These are phyloP conservation scores for Fusarium proliferatum DNA, from an alignment of 2,329 filamentous ascomycete genomes.

Conservation along the genomic window DNA sequence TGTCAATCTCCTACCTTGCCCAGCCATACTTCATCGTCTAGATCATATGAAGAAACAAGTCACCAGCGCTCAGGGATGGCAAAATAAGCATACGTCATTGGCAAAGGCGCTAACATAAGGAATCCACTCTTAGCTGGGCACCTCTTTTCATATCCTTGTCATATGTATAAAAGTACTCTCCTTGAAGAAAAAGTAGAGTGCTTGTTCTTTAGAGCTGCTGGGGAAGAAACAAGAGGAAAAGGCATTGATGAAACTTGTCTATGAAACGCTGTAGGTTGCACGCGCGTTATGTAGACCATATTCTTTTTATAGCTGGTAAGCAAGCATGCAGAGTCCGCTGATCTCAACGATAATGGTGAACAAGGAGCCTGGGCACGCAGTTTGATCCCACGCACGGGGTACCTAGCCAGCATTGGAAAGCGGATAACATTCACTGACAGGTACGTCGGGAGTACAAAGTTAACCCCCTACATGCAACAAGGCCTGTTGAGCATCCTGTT, in stretches of 20 bases:
- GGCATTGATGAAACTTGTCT: neutral
- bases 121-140: neutral
- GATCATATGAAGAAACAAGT: neutral
- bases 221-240: accelerated
- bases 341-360: accelerated
- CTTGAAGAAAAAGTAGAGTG: accelerated
- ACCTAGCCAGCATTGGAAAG: neutral
- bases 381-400: too few relatives aligned
- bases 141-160: neutral
- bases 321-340: accelerated
- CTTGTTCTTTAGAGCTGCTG: neutral
- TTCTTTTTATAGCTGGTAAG: accelerated
- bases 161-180: neutral
- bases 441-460: accelerated
- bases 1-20: accelerated
- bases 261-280: accelerated
- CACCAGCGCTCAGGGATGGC: accelerated
- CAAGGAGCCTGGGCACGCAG: accelerated
- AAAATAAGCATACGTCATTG: neutral
- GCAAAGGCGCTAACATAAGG: neutral
- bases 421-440: too few relatives aligned
- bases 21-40: accelerated
- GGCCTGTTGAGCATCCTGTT: neutral
- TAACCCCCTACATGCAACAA: neutral
- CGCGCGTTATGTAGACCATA: accelerated